These are phyloP conservation scores for Talaromyces sp. DNA, from an alignment of 2,329 filamentous ascomycete species.

Conservation along the genomic window DNA sequence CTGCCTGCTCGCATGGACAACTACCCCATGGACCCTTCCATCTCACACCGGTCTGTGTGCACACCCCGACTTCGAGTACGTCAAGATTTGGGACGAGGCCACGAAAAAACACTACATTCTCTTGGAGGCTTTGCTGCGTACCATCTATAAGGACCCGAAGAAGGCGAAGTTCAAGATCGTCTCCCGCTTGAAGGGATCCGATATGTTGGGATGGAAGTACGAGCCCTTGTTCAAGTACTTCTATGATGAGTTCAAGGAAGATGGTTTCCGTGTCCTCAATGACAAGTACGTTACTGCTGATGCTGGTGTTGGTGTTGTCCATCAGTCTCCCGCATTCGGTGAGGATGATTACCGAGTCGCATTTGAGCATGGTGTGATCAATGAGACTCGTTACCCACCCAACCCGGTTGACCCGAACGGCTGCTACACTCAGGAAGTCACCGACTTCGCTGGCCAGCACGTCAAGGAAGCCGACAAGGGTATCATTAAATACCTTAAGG, in stretches of 20 bases:
- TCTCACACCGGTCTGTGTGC: conserved; percentile 77
- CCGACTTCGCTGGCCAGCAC: conserved; percentile 81
- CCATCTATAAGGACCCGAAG: conserved; percentile 91
- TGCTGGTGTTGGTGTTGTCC: conserved; percentile 90
- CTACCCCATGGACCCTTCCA: conserved; percentile 83
- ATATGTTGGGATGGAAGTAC: conserved; percentile 88
- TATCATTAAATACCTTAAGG: conserved; percentile 87
- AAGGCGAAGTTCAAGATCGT: conserved; percentile 90
- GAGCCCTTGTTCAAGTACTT: conserved; percentile 89
- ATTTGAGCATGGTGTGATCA: conserved; percentile 74
- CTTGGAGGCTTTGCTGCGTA: conserved; percentile 76
- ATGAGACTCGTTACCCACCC: conserved; percentile 74
- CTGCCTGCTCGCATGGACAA: conserved; percentile 82
- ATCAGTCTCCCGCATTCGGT: conserved; percentile 91
- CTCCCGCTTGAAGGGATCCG: conserved; percentile 76
- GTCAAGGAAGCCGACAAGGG: conserved; percentile 91
- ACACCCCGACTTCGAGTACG: conserved; percentile 81
- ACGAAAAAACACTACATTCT: conserved; percentile 83
- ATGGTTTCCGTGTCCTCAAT: conserved; percentile 79
- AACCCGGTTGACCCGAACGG: conserved; percentile 88
- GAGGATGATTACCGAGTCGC: conserved; percentile 93
- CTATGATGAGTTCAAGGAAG: conserved; percentile 82
- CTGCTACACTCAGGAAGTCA: conserved; percentile 74
- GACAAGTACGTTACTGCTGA: conserved; percentile 86
- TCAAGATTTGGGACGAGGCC: conserved; percentile 82